A percentile compares a stretch with the other conserved stretches of the same genome.
Evolutionary conservation across 2,329 filamentous ascomycete species (phyloP).

Genomic region (Samsoniella hepiali): DNA sequence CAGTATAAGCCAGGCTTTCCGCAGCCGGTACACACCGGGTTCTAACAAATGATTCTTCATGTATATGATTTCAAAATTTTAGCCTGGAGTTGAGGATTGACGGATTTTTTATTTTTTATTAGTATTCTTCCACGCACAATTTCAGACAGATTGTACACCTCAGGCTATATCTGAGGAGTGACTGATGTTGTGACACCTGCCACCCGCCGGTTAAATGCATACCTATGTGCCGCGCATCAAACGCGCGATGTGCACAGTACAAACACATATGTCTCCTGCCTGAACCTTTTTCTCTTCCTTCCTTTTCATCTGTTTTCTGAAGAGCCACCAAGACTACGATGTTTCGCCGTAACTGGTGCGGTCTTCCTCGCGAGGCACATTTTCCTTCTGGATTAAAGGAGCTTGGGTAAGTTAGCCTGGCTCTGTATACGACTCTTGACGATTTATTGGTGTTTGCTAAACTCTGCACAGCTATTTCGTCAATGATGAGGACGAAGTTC

Average conservation of each 20-base stretch:
- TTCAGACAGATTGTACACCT: neutral
- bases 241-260: constrained; percentile 20
- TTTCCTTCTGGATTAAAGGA: constrained; percentile 64
- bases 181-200: constrained; percentile 7
- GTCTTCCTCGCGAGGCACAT: constrained; percentile 66
- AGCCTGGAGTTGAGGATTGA: constrained; percentile 13
- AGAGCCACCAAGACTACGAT: constrained; percentile 42
- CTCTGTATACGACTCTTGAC: constrained; percentile 26
- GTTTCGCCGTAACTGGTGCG: constrained; percentile 69
- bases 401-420: constrained; percentile 58
- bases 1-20: constrained; percentile 65
- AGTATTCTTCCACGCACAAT: neutral
- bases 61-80: neutral
- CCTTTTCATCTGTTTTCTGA: neutral
- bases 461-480: constrained; percentile 66
- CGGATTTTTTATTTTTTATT: constrained; percentile 7
- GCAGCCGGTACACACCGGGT: constrained; percentile 55
- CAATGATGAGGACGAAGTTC: constrained; percentile 71
- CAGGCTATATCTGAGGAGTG: neutral
- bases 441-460: neutral
- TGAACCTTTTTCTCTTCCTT: too few relatives aligned
- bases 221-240: neutral
- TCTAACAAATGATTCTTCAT: constrained; percentile 28
- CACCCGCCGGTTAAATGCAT: constrained; percentile 3
- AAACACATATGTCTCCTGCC: constrained; percentile 22